Percentiles rank a stretch among this genome's conserved stretches.
phyloP scores from a whole-genome alignment of 768 basidiomycete species.

The Tulasnella sp. region DNA sequence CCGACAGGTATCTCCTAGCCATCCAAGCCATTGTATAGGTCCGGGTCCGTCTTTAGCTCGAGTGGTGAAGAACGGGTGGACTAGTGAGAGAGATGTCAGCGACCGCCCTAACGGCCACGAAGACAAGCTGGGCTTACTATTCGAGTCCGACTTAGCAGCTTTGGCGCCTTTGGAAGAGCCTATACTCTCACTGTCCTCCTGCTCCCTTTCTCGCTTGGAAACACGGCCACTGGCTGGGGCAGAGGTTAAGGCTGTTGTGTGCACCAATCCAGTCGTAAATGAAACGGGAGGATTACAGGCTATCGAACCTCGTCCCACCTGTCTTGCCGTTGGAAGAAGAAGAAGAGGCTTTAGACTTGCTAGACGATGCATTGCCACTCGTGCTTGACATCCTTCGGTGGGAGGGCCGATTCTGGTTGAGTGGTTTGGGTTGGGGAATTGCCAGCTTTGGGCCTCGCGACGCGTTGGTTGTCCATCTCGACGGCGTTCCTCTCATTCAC shows the following conservation, averaged over 20 bases:
- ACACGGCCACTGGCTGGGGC: not conserved
- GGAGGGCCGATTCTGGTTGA: not conserved
- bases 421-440: not conserved
- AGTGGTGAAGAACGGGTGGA: not conserved
- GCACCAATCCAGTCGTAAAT: not conserved
- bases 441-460: not conserved
- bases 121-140: not conserved
- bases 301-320: not conserved
- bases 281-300: not conserved
- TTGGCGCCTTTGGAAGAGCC: not conserved
- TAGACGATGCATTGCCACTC: not conserved
- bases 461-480: not conserved
- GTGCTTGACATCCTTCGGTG: not conserved
- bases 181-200: not conserved
- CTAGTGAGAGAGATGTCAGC: not conserved
- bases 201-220: not conserved
- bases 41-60: not conserved
- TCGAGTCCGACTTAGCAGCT: not conserved
- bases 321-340: not conserved
- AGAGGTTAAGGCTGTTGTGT: not conserved
- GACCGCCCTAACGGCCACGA: not conserved
- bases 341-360: not conserved
- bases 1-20: constrained; percentile 24
- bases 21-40: constrained; percentile 7
- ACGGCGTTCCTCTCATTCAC: not conserved